Conservation (phyloP, 2,329 filamentous ascomycete genomes). For the Zymoseptoria crescenta region DNA sequence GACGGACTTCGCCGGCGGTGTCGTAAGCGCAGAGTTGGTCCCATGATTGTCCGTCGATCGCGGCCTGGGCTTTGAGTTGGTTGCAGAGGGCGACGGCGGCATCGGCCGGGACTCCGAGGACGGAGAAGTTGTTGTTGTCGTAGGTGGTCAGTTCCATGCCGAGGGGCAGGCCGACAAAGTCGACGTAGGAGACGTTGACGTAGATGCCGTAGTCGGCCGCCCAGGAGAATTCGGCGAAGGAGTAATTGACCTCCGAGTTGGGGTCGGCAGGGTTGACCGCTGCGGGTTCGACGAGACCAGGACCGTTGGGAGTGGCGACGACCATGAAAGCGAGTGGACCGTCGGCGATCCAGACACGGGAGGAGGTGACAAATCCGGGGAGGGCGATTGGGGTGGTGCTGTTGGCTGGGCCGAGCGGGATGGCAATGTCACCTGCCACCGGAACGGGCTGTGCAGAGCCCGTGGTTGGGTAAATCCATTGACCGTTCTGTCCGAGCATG, state of each 20-base stretch:
- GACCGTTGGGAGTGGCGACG: conserved; percentile 30
- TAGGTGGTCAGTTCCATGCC: conserved; percentile 46
- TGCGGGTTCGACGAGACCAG: conserved; percentile 43
- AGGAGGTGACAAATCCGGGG: conserved; percentile 36
- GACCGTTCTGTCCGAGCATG: conserved; percentile 35
- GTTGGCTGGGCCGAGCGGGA: conserved; percentile 32
- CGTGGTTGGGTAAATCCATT: conserved; percentile 37
- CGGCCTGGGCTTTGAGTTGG: conserved; percentile 47
- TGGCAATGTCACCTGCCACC: conserved; percentile 33
- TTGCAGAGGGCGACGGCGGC: conserved; percentile 50
- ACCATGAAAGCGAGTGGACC: conserved; percentile 39
- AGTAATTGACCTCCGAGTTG: conserved; percentile 37
- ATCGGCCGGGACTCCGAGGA: conserved; percentile 52
- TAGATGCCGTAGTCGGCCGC: conserved; percentile 38
- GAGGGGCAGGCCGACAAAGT: conserved; percentile 38
- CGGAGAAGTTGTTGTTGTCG: conserved; percentile 34
- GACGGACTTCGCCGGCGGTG: conserved; percentile 29
- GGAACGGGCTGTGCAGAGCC: conserved; percentile 28
- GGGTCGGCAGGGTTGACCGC: conserved; percentile 33
- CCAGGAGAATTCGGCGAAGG: conserved; percentile 40
- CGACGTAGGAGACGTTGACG: conserved; percentile 34
- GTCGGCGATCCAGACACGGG: conserved; percentile 41
- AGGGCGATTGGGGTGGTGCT: conserved; percentile 33
- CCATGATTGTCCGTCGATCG: conserved; percentile 52
- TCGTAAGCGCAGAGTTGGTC: conserved; percentile 48